Conservation (phyloP, 202 grass and related monocot species). For the Miscanthus sacchariflorus region DNA sequence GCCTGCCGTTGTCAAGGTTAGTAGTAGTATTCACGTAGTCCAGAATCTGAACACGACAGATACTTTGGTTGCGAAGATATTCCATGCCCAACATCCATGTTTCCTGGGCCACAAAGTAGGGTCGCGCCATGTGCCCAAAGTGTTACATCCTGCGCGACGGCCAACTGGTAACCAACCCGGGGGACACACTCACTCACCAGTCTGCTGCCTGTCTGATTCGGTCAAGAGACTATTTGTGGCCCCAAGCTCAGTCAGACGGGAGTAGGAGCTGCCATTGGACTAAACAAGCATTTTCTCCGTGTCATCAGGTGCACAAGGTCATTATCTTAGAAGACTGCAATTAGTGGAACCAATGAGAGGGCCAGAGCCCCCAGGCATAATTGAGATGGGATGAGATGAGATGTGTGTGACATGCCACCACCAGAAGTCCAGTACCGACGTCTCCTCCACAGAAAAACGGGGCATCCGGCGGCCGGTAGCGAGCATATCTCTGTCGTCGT, state of each 20-base stretch:
- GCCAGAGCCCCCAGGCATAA: background rate
- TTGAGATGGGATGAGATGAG: slow-evolving; percentile 2
- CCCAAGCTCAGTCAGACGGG: background rate
- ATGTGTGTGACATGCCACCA: slow-evolving; percentile 26
- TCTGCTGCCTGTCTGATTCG: slow-evolving; percentile 37
- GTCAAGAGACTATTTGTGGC: background rate
- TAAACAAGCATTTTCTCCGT: background rate
- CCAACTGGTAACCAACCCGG: background rate
- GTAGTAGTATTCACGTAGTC: background rate
- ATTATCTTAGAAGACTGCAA: background rate
- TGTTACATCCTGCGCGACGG: slow-evolving; percentile 9
- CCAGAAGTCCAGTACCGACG: background rate
- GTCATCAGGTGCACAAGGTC: background rate
- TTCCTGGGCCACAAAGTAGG: slow-evolving; percentile 9
- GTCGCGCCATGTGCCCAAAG: slow-evolving; percentile 1
- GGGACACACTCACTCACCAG: background rate
- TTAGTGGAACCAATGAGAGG: background rate
- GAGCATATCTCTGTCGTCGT: slow-evolving; percentile 11
- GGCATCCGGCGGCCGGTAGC: background rate
- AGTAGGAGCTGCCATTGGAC: background rate
- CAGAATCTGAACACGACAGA: background rate
- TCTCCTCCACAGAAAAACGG: slow-evolving; percentile 8
- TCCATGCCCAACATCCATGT: slow-evolving; percentile 7
- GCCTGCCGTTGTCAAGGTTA: background rate
- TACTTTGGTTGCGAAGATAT: slow-evolving; percentile 12